phyloP scores from a whole-genome alignment of 2,329 filamentous ascomycete species.

The Alternaria ventricosa region DNA sequence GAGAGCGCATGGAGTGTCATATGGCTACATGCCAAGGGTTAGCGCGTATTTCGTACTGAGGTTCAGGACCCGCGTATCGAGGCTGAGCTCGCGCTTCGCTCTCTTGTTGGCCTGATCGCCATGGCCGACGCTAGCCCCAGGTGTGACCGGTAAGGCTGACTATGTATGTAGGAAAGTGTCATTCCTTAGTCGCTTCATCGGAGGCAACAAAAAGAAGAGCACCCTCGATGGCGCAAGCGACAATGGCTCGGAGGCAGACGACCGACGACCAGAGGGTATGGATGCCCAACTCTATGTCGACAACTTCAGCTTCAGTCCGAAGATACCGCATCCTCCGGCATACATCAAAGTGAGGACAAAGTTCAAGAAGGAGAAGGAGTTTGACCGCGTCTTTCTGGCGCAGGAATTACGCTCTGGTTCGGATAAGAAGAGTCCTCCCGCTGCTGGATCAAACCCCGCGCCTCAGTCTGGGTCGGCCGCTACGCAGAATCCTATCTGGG shows the following conservation, averaged over 20 bases:
- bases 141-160: conserved; percentile 27
- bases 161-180: conserved; percentile 74
- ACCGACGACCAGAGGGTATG: conserved; percentile 75
- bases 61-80: conserved; percentile 2
- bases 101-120: conserved; percentile 10
- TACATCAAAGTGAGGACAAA: conserved; percentile 87
- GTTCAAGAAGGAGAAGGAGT: conserved; percentile 81
- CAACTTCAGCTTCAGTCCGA: conserved; percentile 77
- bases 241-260: conserved; percentile 74
- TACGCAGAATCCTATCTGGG: conserved; percentile 78
- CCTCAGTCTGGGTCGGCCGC: conserved; percentile 44
- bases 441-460: conserved; percentile 33
- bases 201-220: conserved; percentile 74
- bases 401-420: conserved; percentile 79
- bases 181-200: conserved; percentile 87
- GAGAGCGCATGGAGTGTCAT: not conserved
- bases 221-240: conserved; percentile 58
- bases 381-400: conserved; percentile 87
- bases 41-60: not conserved
- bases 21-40: not conserved
- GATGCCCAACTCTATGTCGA: conserved; percentile 82
- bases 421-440: conserved; percentile 37
- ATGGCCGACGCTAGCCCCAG: conserved; percentile 42
- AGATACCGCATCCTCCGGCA: conserved; percentile 84
- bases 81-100: not conserved